These are phyloP conservation scores for Plasmodium gallinaceum DNA, from an alignment of 169 alveolate species.

Conservation along the genomic window DNA sequence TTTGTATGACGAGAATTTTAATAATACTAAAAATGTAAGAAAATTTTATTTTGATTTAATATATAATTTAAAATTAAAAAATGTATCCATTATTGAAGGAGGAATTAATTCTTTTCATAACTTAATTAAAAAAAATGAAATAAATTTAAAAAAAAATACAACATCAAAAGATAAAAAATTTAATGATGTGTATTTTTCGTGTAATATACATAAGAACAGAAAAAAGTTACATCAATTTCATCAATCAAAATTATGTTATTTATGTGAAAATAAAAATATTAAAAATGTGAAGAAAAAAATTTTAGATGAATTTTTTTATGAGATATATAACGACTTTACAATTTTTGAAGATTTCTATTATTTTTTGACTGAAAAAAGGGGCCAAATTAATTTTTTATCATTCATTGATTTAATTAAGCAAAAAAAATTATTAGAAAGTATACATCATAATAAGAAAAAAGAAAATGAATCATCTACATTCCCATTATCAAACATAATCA, in stretches of 20 bases:
- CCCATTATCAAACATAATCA: constrained; percentile 14
- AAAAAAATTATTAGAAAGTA: not conserved
- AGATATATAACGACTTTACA: constrained; percentile 40
- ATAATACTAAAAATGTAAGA: constrained; percentile 47
- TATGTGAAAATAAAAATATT: constrained; percentile 22
- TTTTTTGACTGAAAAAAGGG: constrained; percentile 16
- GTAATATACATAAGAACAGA: not conserved
- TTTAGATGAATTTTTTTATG: constrained; percentile 69
- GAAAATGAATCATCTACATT: not conserved
- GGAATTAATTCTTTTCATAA: constrained; percentile 70
- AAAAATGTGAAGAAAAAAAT: constrained; percentile 24
- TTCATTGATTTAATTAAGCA: constrained; percentile 24
- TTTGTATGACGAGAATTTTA: constrained; percentile 37
- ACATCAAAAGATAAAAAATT: too few species aligned
- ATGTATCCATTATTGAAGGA: constrained; percentile 69
- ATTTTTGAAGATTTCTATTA: constrained; percentile 28
- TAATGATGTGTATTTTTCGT: not conserved
- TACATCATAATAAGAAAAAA: not conserved
- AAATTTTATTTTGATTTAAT: constrained; percentile 38
- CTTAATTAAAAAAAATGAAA: not conserved
- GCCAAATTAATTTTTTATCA: constrained; percentile 13
- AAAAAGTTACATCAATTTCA: constrained; percentile 24
- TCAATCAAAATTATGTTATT: constrained; percentile 17
- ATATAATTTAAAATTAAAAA: constrained; percentile 16
- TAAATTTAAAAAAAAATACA: not conserved